Evolutionary conservation across 2,329 filamentous ascomycete species (phyloP).

Genomic region (Leptographium radiaticola): DNA sequence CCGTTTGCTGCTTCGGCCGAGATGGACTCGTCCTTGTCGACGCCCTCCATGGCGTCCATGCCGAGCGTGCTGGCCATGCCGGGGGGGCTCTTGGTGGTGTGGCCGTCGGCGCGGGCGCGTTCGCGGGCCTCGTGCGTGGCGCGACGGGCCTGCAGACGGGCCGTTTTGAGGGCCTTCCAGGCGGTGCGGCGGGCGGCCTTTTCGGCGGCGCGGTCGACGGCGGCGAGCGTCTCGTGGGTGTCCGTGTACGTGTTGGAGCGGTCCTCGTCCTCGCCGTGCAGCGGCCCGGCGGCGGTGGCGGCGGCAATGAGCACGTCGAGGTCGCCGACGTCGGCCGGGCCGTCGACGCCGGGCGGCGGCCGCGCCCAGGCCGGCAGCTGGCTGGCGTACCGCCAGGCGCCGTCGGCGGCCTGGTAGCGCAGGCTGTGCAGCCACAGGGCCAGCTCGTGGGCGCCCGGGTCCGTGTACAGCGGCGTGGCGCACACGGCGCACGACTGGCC

Average conservation of each 20-base stretch:
- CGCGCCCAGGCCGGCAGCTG: conserved; percentile 76
- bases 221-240: not conserved
- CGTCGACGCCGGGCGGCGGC: conserved; percentile 59
- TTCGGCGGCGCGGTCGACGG: no score
- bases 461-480: conserved; percentile 80
- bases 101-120: no score
- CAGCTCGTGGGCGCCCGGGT: conserved; percentile 80
- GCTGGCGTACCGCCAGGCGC: conserved; percentile 79
- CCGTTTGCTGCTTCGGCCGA: no score
- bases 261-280: not conserved
- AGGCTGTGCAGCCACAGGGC: conserved; percentile 89
- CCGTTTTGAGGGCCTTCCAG: no score
- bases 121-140: no score
- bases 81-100: no score
- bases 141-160: no score
- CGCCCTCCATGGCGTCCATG: no score
- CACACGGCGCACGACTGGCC: conserved; percentile 72
- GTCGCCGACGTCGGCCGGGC: conserved; percentile 54
- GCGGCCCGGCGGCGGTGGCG: conserved; percentile 16
- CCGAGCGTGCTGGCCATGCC: no score
- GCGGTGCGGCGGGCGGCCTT: no score
- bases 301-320: conserved; percentile 47
- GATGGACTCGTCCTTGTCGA: no score
- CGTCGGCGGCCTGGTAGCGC: conserved; percentile 72
- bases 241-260: no score